Percentiles rank a stretch among this genome's conserved stretches.
Evolutionary conservation across 2,329 filamentous ascomycete species (phyloP).

Genomic region (Bipolaris sorokiniana): DNA sequence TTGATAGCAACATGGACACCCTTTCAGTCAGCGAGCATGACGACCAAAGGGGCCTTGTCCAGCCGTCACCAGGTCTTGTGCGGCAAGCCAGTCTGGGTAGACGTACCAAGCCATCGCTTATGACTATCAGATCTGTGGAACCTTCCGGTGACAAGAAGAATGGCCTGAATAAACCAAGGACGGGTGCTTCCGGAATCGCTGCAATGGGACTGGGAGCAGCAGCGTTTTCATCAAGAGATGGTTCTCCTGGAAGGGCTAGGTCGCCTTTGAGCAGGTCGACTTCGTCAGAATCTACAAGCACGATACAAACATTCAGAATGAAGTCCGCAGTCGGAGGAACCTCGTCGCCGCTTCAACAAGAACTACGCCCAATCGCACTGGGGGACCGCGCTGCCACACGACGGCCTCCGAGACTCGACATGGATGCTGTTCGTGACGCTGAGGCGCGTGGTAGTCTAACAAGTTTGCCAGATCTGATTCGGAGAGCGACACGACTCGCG

Average conservation of each 20-base stretch:
- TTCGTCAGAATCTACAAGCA: constrained; percentile 45
- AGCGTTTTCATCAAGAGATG: constrained; percentile 34
- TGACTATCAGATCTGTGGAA: constrained; percentile 55
- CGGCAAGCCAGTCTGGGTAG: constrained; percentile 57
- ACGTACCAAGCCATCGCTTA: constrained; percentile 55
- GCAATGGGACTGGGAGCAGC: constrained; percentile 34
- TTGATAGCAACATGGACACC: constrained; percentile 40
- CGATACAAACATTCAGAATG: constrained; percentile 27
- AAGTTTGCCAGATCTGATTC: constrained; percentile 88
- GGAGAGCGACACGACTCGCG: constrained; percentile 83
- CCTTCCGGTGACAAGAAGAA: constrained; percentile 35
- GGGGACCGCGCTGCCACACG: constrained; percentile 51
- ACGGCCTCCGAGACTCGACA: constrained; percentile 75
- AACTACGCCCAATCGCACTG: constrained; percentile 39
- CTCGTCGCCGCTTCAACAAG: constrained; percentile 33
- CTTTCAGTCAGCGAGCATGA: constrained; percentile 44
- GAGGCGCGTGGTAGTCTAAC: constrained; percentile 89
- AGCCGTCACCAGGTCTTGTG: constrained; percentile 36
- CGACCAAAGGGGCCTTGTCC: constrained; percentile 49
- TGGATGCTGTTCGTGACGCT: constrained; percentile 79
- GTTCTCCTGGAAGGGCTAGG: constrained; percentile 29
- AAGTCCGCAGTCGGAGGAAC: constrained; percentile 27
- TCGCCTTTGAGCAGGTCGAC: constrained; percentile 39
- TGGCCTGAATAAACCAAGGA: constrained; percentile 27
- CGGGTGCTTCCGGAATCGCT: constrained; percentile 18